phyloP scores from a whole-genome alignment of 352 stramenopile genomes.

The Pythium aristosporum region DNA sequence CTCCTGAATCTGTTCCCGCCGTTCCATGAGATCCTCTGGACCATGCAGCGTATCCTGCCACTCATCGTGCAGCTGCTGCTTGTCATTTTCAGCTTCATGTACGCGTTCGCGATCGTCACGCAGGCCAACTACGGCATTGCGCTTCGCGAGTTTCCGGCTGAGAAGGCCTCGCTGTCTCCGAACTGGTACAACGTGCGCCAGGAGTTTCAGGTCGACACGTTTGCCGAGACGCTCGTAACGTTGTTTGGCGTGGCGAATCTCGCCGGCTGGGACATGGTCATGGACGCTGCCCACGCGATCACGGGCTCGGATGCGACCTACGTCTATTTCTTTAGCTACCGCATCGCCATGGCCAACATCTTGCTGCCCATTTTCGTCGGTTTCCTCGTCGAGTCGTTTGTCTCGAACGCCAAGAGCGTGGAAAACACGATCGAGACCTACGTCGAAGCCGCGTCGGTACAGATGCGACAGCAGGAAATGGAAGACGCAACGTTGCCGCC shows the following conservation, averaged over 20 bases:
- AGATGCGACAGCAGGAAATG: slow-evolving; percentile 27
- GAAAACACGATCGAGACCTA: slow-evolving; percentile 70
- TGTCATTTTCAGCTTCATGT: slow-evolving; percentile 86
- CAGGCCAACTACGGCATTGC: slow-evolving; percentile 71
- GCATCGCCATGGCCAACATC: slow-evolving; percentile 83
- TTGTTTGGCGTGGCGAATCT: slow-evolving; percentile 77
- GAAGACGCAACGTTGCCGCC: slow-evolving; percentile 6
- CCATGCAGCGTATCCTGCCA: slow-evolving; percentile 81
- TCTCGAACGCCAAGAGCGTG: slow-evolving; percentile 70
- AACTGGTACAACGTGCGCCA: slow-evolving; percentile 68
- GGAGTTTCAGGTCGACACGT: slow-evolving; percentile 80
- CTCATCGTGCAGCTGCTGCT: slow-evolving; percentile 74
- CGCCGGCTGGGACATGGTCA: slow-evolving; percentile 76
- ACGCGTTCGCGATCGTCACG: slow-evolving; percentile 78
- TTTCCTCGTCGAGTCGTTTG: slow-evolving; percentile 86
- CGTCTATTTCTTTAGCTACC: slow-evolving; percentile 83
- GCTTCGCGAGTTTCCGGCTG: slow-evolving; percentile 54
- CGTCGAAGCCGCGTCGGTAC: slow-evolving; percentile 38
- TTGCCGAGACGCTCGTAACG: slow-evolving; percentile 73
- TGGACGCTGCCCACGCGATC: slow-evolving; percentile 74
- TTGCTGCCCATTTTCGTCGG: slow-evolving; percentile 82
- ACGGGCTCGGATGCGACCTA: slow-evolving; percentile 61
- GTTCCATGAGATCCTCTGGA: slow-evolving; percentile 86
- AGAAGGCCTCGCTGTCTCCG: slow-evolving; percentile 47
- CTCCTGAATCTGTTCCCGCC: slow-evolving; percentile 79